Evolutionary conservation across 805 yeast species (phyloP).

Genomic region (Cephaloascus albidus): DNA sequence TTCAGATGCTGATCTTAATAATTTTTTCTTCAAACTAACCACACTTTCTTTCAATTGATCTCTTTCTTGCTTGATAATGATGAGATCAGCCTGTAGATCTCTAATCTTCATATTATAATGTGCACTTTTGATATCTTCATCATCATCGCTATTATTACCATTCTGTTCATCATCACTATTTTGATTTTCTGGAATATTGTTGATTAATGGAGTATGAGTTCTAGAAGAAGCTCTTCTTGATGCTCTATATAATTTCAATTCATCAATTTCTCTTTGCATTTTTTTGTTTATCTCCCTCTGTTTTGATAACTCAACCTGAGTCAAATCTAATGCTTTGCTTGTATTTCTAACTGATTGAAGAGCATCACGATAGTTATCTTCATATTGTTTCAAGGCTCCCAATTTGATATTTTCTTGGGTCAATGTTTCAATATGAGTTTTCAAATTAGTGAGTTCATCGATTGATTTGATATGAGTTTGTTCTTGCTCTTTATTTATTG

Average conservation of each 20-base stretch:
- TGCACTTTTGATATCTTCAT: constrained; percentile 26
- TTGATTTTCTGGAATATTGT: constrained; percentile 8
- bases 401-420: constrained; percentile 11
- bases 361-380: constrained; percentile 64
- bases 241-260: constrained; percentile 46
- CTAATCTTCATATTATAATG: constrained; percentile 70
- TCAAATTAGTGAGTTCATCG: constrained; percentile 19
- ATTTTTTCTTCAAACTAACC: constrained; percentile 47
- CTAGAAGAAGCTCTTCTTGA: constrained; percentile 24
- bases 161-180: constrained; percentile 9
- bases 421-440: constrained; percentile 1
- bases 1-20: constrained; percentile 11
- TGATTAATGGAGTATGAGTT: constrained; percentile 14
- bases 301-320: constrained; percentile 62
- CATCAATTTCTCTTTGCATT: constrained; percentile 60
- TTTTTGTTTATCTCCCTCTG: constrained; percentile 47
- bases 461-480: constrained; percentile 18
- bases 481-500: constrained; percentile 33
- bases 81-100: constrained; percentile 78
- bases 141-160: constrained; percentile 20
- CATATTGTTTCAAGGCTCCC: constrained; percentile 27
- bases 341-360: constrained; percentile 65
- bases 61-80: constrained; percentile 73
- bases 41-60: constrained; percentile 65
- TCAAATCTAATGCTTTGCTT: constrained; percentile 61